phyloP scores from a whole-genome alignment of 768 basidiomycete species.

The Suillus subaureus region DNA sequence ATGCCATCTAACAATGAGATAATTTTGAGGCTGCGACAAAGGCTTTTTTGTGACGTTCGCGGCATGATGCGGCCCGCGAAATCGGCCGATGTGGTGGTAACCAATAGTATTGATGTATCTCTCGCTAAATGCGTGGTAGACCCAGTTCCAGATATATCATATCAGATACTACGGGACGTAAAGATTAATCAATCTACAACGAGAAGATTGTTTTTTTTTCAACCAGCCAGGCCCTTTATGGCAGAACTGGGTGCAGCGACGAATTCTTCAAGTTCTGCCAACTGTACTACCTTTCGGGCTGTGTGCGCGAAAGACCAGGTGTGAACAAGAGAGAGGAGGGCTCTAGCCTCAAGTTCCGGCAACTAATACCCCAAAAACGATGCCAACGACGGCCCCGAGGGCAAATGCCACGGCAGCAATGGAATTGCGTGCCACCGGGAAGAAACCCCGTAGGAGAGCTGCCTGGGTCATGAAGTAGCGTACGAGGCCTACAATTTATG shows the following conservation, averaged over 20 bases:
- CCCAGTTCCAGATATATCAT: not conserved
- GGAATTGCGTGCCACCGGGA: conserved; percentile 54
- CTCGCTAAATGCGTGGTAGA: not conserved
- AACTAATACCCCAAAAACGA: conserved; percentile 47
- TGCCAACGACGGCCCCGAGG: conserved; percentile 41
- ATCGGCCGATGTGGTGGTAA: no score
- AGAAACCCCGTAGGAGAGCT: conserved; percentile 50
- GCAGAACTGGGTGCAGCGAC: not conserved
- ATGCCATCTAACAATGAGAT: no score
- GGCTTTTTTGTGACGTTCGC: no score
- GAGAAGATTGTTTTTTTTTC: not conserved
- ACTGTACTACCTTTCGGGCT: not conserved
- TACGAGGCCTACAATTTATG: conserved; percentile 38
- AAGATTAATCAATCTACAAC: not conserved
- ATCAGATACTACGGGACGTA: not conserved
- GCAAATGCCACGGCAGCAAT: conserved; percentile 43
- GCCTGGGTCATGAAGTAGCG: conserved; percentile 59
- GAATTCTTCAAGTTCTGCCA: not conserved
- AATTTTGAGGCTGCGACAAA: no score
- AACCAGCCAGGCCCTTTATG: not conserved
- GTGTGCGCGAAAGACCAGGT: not conserved
- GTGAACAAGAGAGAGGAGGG: not conserved
- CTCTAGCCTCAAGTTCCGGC: conserved; percentile 23
- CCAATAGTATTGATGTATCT: not conserved
- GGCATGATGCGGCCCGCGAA: no score